phyloP scores from a whole-genome alignment of 2,329 filamentous ascomycete genomes.

The Monilinia fructigena region DNA sequence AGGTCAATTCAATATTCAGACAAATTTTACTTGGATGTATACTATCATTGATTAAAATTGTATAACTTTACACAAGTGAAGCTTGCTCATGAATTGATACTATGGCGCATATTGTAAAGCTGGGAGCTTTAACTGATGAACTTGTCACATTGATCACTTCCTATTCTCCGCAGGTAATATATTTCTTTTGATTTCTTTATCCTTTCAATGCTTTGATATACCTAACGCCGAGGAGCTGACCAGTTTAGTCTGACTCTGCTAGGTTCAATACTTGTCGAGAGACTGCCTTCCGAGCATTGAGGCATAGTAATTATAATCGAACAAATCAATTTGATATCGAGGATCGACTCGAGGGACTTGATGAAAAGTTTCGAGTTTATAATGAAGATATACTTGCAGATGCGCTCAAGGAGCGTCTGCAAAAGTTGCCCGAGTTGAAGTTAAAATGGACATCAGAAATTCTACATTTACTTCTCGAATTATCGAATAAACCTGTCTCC shows the following conservation, averaged over 20 bases:
- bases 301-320: slow-evolving; percentile 57
- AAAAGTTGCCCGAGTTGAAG: slow-evolving; percentile 53
- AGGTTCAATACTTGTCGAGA: slow-evolving; percentile 50
- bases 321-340: slow-evolving; percentile 76
- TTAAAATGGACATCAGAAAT: slow-evolving; percentile 76
- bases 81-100: background rate
- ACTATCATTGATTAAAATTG: background rate
- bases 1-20: background rate
- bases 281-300: slow-evolving; percentile 51
- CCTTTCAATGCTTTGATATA: background rate
- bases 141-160: slow-evolving; percentile 64
- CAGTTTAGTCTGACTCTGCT: slow-evolving; percentile 35
- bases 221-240: slow-evolving; percentile 15
- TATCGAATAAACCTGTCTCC: slow-evolving; percentile 76
- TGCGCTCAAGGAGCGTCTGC: slow-evolving; percentile 58
- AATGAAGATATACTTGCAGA: slow-evolving; percentile 78
- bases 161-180: slow-evolving; percentile 52
- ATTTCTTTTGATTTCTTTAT: slow-evolving; percentile 19
- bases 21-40: background rate
- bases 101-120: slow-evolving; percentile 70
- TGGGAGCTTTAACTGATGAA: slow-evolving; percentile 66
- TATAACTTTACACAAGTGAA: background rate
- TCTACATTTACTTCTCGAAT: slow-evolving; percentile 72
- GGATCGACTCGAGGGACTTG: slow-evolving; percentile 65
- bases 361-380: slow-evolving; percentile 82